A percentile compares a stretch with the other conserved stretches of the same genome.
These are phyloP conservation scores for Aspergillus fructus DNA, from an alignment of 2,329 filamentous ascomycete species.

Conservation along the genomic window DNA sequence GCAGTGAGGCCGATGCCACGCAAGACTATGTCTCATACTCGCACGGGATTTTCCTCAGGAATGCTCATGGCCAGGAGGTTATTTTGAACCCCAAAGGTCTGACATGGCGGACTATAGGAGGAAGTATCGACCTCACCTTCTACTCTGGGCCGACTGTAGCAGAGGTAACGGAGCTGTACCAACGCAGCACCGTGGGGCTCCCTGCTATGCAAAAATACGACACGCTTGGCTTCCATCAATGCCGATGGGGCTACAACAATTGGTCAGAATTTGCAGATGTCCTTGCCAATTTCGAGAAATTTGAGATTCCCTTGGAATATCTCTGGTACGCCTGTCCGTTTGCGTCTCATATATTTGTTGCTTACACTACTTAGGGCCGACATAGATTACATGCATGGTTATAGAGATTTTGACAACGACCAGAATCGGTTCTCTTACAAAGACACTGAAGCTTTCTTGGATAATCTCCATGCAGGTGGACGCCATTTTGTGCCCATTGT, in stretches of 20 bases:
- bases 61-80: conserved; percentile 74
- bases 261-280: conserved; percentile 65
- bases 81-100: conserved; percentile 63
- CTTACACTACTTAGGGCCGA: conserved; percentile 29
- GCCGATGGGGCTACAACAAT: conserved; percentile 77
- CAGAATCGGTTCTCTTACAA: conserved; percentile 51
- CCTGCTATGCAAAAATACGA: conserved; percentile 81
- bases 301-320: conserved; percentile 57
- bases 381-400: conserved; percentile 60
- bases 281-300: conserved; percentile 53
- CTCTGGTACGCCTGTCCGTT: conserved; percentile 37
- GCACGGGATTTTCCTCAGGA: conserved; percentile 76
- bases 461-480: conserved; percentile 52
- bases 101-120: conserved; percentile 73
- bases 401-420: conserved; percentile 61
- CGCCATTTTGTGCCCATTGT: conserved; percentile 63
- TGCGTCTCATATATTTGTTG: neutral
- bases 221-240: conserved; percentile 80
- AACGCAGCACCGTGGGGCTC: conserved; percentile 64
- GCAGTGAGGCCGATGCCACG: conserved; percentile 52
- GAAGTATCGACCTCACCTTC: conserved; percentile 77
- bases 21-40: conserved; percentile 65
- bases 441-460: conserved; percentile 53
- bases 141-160: conserved; percentile 69
- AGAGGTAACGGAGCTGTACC: conserved; percentile 70